Percentiles rank a stretch among this genome's conserved stretches.
phyloP scores from a whole-genome alignment of 106 monocot species.

The Allium cepa region DNA sequence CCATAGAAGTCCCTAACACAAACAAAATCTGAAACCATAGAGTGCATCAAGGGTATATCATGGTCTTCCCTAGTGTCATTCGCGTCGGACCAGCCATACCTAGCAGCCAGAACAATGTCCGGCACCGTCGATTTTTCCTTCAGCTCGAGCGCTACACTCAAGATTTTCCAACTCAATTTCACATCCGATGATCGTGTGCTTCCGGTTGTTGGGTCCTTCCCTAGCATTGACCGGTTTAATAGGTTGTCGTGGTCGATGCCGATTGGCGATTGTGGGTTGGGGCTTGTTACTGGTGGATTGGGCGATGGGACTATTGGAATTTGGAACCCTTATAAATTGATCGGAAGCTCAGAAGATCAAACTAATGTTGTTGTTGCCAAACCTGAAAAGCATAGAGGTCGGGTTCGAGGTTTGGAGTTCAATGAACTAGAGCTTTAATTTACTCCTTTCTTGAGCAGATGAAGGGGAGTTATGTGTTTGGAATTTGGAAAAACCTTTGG shows the following conservation, averaged over 20 bases:
- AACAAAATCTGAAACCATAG: conserved; percentile 21
- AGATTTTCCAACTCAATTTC: conserved; percentile 90
- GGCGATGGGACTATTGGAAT: conserved; percentile 66
- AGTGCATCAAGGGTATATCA: conserved; percentile 94
- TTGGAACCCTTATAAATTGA: conserved; percentile 76
- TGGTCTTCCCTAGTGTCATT: conserved; percentile 82
- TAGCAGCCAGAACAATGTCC: conserved; percentile 86
- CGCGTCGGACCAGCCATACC: conserved; percentile 76
- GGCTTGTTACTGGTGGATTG: conserved; percentile 81
- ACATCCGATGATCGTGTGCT: conserved; percentile 57
- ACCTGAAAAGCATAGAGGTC: conserved; percentile 78
- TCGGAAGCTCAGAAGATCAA: conserved; percentile 62
- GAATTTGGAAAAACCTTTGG: conserved; percentile 75
- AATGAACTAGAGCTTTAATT: conserved; percentile 47
- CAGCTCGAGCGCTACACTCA: conserved; percentile 78
- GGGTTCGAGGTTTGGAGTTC: conserved; percentile 90
- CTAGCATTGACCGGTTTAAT: conserved; percentile 77
- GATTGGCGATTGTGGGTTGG: conserved; percentile 43
- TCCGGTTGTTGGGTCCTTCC: conserved; percentile 47
- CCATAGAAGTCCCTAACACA: neutral
- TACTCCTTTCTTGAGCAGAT: conserved; percentile 93
- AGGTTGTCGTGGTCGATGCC: conserved; percentile 74
- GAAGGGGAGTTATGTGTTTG: conserved; percentile 88
- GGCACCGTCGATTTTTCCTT: conserved; percentile 88
- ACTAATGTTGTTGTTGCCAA: conserved; percentile 59